These are phyloP conservation scores for Furcasterigmium furcatum DNA, from an alignment of 2,329 filamentous ascomycete genomes.

Conservation along the genomic window DNA sequence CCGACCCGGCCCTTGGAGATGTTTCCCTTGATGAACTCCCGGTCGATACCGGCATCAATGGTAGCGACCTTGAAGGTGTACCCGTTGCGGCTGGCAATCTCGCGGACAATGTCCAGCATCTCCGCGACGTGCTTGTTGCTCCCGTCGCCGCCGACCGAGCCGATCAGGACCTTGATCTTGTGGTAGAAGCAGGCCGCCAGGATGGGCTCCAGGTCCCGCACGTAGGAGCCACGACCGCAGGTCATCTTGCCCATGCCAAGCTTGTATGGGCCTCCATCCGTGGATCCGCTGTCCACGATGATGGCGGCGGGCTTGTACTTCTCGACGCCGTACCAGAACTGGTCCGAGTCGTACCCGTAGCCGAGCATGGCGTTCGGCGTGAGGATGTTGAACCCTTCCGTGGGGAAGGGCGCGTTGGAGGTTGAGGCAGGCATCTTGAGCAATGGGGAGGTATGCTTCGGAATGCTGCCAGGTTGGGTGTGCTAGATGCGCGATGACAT, in stretches of 20 bases:
- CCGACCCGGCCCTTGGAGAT: constrained; percentile 19
- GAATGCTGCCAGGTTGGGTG: too few relatives aligned
- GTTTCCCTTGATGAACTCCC: constrained; percentile 19
- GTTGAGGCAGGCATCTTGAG: too few relatives aligned
- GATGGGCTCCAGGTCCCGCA: constrained; percentile 31
- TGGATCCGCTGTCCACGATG: constrained; percentile 30
- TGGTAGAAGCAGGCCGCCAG: constrained; percentile 16
- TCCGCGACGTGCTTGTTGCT: constrained; percentile 32
- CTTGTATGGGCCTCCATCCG: constrained; percentile 34
- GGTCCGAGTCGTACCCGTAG: constrained; percentile 22
- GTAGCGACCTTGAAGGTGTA: constrained; percentile 25
- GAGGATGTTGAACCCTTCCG: constrained; percentile 17
- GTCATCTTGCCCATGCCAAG: constrained; percentile 36
- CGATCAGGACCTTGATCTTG: constrained; percentile 21
- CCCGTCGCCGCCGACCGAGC: constrained; percentile 36
- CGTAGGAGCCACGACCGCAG: constrained; percentile 33
- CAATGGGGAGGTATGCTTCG: too few relatives aligned
- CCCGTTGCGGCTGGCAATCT: constrained; percentile 22
- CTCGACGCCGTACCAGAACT: constrained; percentile 25
- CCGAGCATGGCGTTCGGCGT: constrained; percentile 28
- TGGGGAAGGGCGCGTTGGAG: too few relatives aligned
- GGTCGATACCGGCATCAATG: constrained; percentile 27
- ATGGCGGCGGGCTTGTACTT: constrained; percentile 24
- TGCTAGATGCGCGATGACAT: too few relatives aligned
- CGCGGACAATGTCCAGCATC: constrained; percentile 31